These are phyloP conservation scores for Phytophthora podocarpi DNA, from an alignment of 352 stramenopile genomes.

Conservation along the genomic window DNA sequence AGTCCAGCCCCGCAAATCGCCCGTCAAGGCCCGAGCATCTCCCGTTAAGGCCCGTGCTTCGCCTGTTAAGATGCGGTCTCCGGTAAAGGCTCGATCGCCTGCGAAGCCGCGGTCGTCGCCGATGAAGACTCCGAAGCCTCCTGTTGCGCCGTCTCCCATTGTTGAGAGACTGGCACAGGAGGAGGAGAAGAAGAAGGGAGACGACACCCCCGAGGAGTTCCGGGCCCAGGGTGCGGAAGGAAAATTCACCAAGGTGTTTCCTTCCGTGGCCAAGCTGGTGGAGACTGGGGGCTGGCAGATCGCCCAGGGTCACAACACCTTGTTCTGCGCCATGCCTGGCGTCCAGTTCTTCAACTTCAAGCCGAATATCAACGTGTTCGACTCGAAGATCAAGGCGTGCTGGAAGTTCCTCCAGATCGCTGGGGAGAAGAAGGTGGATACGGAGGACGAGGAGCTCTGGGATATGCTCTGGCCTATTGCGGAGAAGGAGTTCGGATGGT, in stretches of 20 bases:
- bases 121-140: constrained; percentile 6
- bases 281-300: constrained; percentile 65
- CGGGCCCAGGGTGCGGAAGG: constrained; percentile 31
- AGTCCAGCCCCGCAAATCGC: constrained; percentile 10
- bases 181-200: constrained; percentile 8
- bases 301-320: constrained; percentile 55
- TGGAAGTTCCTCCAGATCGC: constrained; percentile 75
- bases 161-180: not conserved
- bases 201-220: constrained; percentile 32
- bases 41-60: constrained; percentile 7
- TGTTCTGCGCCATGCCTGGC: constrained; percentile 78
- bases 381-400: constrained; percentile 76
- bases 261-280: constrained; percentile 50
- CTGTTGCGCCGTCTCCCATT: constrained; percentile 9
- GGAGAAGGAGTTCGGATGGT: constrained; percentile 69
- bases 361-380: constrained; percentile 85
- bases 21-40: constrained; percentile 8
- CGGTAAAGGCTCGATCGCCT: constrained; percentile 10
- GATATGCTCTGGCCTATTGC: constrained; percentile 68
- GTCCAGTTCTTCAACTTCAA: constrained; percentile 86
- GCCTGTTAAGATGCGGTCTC: constrained; percentile 15
- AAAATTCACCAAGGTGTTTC: constrained; percentile 58
- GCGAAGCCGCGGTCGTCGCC: constrained; percentile 11
- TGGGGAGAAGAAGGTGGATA: constrained; percentile 33
- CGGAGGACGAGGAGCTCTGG: constrained; percentile 51